These are phyloP conservation scores for Cinnamomum micranthum DNA, from an alignment of 164 flowering plant species.

Conservation along the genomic window DNA sequence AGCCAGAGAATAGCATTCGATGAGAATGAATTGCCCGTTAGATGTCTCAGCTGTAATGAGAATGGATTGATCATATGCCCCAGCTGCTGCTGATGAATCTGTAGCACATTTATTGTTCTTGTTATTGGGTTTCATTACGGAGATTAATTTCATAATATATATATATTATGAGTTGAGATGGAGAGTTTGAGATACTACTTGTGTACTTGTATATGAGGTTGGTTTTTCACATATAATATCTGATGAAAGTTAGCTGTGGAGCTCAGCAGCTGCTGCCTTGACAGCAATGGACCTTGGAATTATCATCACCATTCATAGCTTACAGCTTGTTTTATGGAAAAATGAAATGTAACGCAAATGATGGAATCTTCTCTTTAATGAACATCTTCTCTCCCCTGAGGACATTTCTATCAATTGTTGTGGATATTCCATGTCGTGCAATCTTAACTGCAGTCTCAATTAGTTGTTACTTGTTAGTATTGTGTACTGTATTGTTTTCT, in stretches of 20 bases:
- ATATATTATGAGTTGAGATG: neutral
- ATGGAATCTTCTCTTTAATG: too few relatives aligned
- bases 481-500: too few relatives aligned
- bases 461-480: too few relatives aligned
- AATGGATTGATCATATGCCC: conserved; percentile 77
- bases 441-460: too few relatives aligned
- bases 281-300: neutral
- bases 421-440: too few relatives aligned
- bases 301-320: neutral
- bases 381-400: too few relatives aligned
- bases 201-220: neutral
- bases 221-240: neutral
- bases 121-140: neutral
- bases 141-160: too few relatives aligned
- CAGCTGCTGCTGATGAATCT: conserved; percentile 41
- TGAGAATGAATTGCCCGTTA: conserved; percentile 14
- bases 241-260: neutral
- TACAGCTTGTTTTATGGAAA: neutral
- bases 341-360: neutral
- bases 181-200: neutral
- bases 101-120: neutral
- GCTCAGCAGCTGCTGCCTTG: neutral
- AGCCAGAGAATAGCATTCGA: conserved; percentile 42
- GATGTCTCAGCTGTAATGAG: conserved; percentile 69
- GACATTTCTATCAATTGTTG: too few relatives aligned